phyloP scores from a whole-genome alignment of 306 rosid species.

The Cajanus cajan region DNA sequence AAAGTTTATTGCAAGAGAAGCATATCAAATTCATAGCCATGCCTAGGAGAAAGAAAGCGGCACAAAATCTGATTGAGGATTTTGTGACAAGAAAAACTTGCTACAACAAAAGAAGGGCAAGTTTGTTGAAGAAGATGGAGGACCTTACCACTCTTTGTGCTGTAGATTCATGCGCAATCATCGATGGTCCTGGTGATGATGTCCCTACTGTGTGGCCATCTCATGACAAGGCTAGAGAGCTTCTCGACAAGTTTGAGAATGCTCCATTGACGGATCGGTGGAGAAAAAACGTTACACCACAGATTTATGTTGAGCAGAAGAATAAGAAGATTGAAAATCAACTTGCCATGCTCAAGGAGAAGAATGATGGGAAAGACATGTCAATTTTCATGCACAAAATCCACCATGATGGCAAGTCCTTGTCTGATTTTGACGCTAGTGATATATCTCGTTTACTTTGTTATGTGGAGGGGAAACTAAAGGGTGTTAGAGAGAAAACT shows the following conservation, averaged over 20 bases:
- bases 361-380: background rate
- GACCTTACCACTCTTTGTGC: slow-evolving; percentile 3
- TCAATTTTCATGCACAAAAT: background rate
- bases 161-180: background rate
- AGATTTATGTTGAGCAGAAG: background rate
- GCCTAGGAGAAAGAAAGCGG: background rate
- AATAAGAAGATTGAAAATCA: background rate
- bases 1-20: too few species aligned
- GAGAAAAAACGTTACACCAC: background rate
- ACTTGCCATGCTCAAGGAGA: background rate
- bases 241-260: background rate
- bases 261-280: background rate
- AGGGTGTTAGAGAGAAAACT: background rate
- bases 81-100: background rate
- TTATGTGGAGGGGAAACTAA: background rate
- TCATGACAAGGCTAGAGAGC: background rate
- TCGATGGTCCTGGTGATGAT: background rate
- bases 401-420: background rate
- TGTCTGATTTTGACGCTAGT: background rate
- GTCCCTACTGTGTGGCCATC: slow-evolving; percentile 26
- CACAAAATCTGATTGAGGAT: background rate
- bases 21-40: background rate
- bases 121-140: slow-evolving; percentile 2
- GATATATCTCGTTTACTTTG: background rate
- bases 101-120: background rate